Conservation (phyloP, 768 basidiomycete genomes). For the Boletus reticulatus region DNA sequence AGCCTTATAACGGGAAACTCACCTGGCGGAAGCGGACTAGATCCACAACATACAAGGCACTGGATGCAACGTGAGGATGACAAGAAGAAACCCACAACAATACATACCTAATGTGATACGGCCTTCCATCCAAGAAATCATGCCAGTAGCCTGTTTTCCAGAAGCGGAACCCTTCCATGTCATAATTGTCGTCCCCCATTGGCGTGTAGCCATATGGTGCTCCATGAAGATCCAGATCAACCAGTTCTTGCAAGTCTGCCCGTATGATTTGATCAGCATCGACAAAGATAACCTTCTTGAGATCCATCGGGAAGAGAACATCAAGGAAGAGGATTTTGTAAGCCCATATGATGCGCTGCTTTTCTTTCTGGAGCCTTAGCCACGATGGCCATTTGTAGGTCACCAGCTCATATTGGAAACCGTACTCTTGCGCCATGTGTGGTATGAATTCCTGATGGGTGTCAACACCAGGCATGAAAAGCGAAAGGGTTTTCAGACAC, state of each 20-base stretch:
- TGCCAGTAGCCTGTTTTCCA: conserved; percentile 99
- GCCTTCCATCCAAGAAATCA: conserved; percentile 76
- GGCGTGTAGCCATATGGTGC: conserved; percentile 96
- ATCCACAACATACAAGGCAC: conserved; percentile 95
- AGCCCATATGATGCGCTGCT: conserved; percentile 98
- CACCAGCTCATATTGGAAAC: conserved; percentile 94
- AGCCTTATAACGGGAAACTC: background rate
- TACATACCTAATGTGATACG: conserved; percentile 92
- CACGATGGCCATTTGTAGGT: conserved; percentile 99
- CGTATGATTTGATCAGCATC: conserved; percentile 98
- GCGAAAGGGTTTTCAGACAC: conserved; percentile 19
- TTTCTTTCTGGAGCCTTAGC: conserved; percentile 96
- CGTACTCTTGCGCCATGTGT: conserved; percentile 85
- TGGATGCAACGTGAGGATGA: conserved; percentile 31
- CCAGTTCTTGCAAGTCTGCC: conserved; percentile 90
- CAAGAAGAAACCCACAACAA: background rate
- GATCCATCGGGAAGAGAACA: conserved; percentile 97
- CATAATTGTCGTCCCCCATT: conserved; percentile 93
- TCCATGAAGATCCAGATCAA: conserved; percentile 89
- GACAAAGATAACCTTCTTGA: conserved; percentile 98
- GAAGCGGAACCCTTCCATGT: conserved; percentile 98
- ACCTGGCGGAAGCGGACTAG: conserved; percentile 93
- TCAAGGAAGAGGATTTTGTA: conserved; percentile 99
- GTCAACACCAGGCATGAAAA: background rate
- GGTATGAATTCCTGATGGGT: conserved; percentile 83